Base-by-base conservation (phyloP, 768 basidiomycete genomes). In the Auriscalpium orientale region DNA sequence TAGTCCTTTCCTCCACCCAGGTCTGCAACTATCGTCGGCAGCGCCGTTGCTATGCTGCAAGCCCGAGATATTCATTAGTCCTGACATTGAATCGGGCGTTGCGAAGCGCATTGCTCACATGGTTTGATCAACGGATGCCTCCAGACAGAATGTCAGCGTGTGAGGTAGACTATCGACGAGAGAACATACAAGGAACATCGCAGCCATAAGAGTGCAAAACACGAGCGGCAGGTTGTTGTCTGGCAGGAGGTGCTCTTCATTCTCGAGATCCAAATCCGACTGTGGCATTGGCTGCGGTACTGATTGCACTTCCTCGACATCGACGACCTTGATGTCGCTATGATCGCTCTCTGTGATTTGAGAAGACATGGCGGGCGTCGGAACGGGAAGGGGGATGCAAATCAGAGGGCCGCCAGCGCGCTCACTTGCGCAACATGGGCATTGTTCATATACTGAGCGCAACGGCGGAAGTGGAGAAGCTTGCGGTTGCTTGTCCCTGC, bases 1-100 rank as follows among this genome's bases (percentile, higher is more conserved):
- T 89, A 89, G 38, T 74, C 73, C 15, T 67, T 75, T 7, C 82
- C 84, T 28, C 82, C 85, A 46, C 84, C 81, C 0, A 89, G 75
- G 22, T 85, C 66, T n/a, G 63, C 67, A 11, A 87, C 83, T 51
- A 90, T 89, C 0, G 85, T 87, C 1, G 87, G 87, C 36, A 89
- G 70, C n/a, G 87, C 87, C 8, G 87, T 89, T 9, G 85, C 81
- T 10, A 88, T 81, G 56, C 60, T 62, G 38, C 22, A 43, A 85
- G 22, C 22, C 22, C 84, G 15, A 81, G 83, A 82, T 84, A 36
- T 10, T 37, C 6, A 33, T 46, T 65, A n/a, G n/a, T 28, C 28
- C 22, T 43, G 40, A 13, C 38, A 44, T 13, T 46, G 54, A 36
- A 20, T 38, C 43, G 33, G 55, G 18, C 28, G 47, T 10, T n/a